Evolutionary conservation across 441 rosid genomes (phyloP).

Genomic region (Breynia disticha): DNA sequence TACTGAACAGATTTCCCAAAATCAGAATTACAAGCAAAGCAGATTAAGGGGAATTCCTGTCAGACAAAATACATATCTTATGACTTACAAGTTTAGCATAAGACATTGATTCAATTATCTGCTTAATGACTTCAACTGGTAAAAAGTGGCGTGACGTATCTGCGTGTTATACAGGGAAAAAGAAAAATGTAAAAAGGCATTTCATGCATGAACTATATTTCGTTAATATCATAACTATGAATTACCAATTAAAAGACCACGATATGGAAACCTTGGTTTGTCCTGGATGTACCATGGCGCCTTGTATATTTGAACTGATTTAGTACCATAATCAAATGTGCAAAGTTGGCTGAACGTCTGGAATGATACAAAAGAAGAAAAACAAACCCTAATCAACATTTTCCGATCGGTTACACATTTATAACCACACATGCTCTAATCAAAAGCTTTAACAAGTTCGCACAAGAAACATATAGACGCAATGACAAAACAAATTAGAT

Average conservation of each 20-base stretch:
- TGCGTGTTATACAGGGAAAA: constrained; percentile 25
- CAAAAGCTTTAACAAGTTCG: no score
- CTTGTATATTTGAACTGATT: constrained; percentile 56
- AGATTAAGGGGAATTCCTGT: constrained; percentile 8
- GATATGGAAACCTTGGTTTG: constrained; percentile 75
- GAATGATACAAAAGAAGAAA: constrained; percentile 19
- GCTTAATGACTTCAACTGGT: constrained; percentile 70
- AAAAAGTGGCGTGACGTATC: constrained; percentile 89
- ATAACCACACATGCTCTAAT: not conserved
- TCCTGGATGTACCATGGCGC: constrained; percentile 92
- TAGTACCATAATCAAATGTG: constrained; percentile 53
- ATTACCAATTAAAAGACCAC: constrained; percentile 79
- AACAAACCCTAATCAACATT: not conserved
- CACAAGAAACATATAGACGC: no score
- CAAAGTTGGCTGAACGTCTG: constrained; percentile 97
- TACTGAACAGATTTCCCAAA: constrained; percentile 37
- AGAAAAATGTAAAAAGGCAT: constrained; percentile 13
- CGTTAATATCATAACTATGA: not conserved
- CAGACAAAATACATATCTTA: constrained; percentile 10
- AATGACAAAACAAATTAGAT: not conserved
- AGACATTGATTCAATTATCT: constrained; percentile 87
- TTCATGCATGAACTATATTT: not conserved
- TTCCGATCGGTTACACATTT: not conserved
- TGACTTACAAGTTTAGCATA: constrained; percentile 82
- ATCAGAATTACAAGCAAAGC: constrained; percentile 22